These are phyloP conservation scores for Stipa capillata DNA, from an alignment of 176 grass and related monocot species.

Conservation along the genomic window DNA sequence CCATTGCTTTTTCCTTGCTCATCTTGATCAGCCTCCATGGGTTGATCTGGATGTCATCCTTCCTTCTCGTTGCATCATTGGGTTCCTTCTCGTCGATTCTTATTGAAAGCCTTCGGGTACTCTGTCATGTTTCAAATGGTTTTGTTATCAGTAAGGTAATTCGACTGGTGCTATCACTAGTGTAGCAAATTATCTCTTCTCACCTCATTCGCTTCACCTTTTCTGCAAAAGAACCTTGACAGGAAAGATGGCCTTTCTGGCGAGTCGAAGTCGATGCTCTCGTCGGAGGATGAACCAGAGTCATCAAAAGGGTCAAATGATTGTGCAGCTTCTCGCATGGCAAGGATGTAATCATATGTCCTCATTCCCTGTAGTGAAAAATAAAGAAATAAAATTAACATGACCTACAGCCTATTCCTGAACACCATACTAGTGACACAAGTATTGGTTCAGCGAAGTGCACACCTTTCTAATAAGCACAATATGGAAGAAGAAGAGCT, in stretches of 20 bases:
- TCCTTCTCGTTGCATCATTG: constrained; percentile 34
- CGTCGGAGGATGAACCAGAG: constrained; percentile 62
- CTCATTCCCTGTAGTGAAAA: constrained; percentile 69
- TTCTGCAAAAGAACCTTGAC: constrained; percentile 51
- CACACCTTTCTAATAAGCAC: constrained; percentile 88
- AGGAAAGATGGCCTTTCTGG: constrained; percentile 52
- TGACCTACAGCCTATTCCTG: background rate
- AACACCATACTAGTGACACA: background rate
- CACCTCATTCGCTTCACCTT: constrained; percentile 49
- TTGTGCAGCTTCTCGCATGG: constrained; percentile 70
- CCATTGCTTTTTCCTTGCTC: constrained; percentile 83
- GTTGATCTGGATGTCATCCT: constrained; percentile 62
- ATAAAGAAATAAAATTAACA: background rate
- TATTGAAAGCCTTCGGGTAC: constrained; percentile 59
- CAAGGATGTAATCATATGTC: constrained; percentile 98
- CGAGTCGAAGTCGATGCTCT: constrained; percentile 62
- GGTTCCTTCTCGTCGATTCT: constrained; percentile 74
- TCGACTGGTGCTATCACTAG: background rate
- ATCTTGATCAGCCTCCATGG: constrained; percentile 90
- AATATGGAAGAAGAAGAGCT: constrained; percentile 95
- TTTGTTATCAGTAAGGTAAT: constrained; percentile 2
- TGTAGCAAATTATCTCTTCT: background rate
- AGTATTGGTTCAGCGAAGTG: background rate
- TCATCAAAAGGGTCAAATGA: constrained; percentile 72
- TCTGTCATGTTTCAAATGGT: constrained; percentile 37